Evolutionary conservation across 176 grass and related monocot species (phyloP), one percentile per base, ranked within the genome.

Genomic region (Aegilops bicornis): DNA sequence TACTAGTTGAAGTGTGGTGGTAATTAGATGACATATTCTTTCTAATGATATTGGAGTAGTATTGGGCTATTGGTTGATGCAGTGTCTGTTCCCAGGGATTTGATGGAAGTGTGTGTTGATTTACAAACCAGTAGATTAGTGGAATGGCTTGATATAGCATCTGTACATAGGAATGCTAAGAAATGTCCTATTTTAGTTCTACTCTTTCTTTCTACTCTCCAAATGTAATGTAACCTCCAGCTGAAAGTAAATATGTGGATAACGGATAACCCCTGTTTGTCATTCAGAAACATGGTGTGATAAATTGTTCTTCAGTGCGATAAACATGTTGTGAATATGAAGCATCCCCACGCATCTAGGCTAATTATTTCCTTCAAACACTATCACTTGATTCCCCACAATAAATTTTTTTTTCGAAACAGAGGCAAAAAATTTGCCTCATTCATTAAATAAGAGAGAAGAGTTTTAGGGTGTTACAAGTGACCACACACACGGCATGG

Each of bases 131-230:
- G 22, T 85, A 78, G 43, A 78, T 37, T 22, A 78, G 84, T 59
- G 77, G 60, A 56, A 86, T 81, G 88, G 63, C 10, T 77, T 89
- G 25, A 20, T 47, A 15, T 69, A 81, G 27, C n/a, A 86, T 86
- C 36, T 89, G 78, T 89, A 77, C 78, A 86, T 77, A 86, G 16
- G 78, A 61, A 76, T 89, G 25, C 11, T 58, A 84, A 80, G 29
- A 64, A 71, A 19, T 79, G 54, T 14, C 52, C 72, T 84, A 12
- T 31, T 5, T 43, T 74, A 19, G 24, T 31, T 76, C 10, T 87
- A 8, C n/a, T 42, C 59, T n/a, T 71, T 72, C 22, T 48, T 40
- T 83, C 8, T 16, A 63, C 64, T 69, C 45, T 64, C 3, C 27
- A 59, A 76, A 60, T 76, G 71, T 85, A 59, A 59, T 59, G 19